A percentile compares a stretch with the other conserved stretches of the same genome.
Conservation (phyloP, 2,329 filamentous ascomycete genomes). For the Diaporthe ampelina region DNA sequence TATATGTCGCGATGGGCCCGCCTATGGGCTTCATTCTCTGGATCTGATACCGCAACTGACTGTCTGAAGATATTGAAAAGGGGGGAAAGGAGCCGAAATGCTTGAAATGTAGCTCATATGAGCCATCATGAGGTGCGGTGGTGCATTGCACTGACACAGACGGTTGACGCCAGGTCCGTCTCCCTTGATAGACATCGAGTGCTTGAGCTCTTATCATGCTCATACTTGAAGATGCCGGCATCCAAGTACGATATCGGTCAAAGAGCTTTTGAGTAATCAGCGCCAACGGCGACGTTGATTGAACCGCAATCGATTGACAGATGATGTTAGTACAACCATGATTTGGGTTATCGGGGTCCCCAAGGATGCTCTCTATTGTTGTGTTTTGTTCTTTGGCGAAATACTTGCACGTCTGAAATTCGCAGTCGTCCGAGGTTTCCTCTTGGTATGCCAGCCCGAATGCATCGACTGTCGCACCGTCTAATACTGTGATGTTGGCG, state of each 20-base stretch:
- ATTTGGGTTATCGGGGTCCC: neutral
- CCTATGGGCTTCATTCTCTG: accelerated
- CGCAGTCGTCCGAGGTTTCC: neutral
- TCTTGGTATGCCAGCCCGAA: neutral
- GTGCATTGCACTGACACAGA: constrained; percentile 8
- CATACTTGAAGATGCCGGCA: neutral
- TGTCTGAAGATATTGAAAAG: neutral
- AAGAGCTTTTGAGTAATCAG: neutral
- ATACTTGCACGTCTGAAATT: accelerated
- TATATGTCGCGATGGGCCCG: neutral
- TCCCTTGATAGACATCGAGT: neutral
- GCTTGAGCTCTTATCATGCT: neutral
- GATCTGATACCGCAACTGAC: neutral
- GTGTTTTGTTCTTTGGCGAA: neutral
- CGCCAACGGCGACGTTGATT: neutral
- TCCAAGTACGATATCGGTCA: constrained; percentile 1
- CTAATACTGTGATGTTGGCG: neutral
- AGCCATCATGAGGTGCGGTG: neutral
- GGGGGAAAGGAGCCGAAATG: neutral
- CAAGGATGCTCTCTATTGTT: neutral
- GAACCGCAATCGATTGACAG: neutral
- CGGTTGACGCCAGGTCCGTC: neutral
- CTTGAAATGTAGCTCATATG: neutral
- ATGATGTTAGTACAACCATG: neutral
- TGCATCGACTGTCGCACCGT: neutral